Conservation (phyloP, 345 rosid genomes). For the Eucalyptus guilfoylei region DNA sequence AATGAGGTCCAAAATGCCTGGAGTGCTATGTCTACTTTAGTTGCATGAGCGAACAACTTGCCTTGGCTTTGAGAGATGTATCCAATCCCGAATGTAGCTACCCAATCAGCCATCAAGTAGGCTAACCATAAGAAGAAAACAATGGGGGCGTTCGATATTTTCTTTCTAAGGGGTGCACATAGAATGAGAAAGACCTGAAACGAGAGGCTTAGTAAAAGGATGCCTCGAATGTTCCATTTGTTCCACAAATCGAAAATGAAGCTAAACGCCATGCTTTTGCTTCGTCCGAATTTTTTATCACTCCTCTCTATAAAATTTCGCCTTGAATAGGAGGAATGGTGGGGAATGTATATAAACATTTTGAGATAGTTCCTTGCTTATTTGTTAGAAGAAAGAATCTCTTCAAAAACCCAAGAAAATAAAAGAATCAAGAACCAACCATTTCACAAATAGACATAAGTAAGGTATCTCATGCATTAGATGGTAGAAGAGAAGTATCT, state of each 20-base stretch:
- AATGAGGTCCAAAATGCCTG: background rate
- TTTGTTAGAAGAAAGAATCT: background rate
- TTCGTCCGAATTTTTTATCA: background rate
- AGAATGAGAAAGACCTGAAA: background rate
- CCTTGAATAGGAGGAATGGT: background rate
- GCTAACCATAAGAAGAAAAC: background rate
- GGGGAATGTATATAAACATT: background rate
- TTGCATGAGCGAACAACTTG: fast-evolving
- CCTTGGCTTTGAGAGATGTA: background rate
- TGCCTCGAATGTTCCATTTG: background rate
- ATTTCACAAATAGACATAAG: background rate
- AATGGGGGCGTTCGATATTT: fast-evolving
- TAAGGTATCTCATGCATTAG: background rate
- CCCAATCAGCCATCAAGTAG: background rate
- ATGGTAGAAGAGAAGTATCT: background rate
- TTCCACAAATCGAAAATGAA: background rate
- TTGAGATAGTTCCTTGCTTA: background rate
- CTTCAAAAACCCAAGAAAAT: fast-evolving
- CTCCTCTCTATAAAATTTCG: background rate
- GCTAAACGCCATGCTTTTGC: background rate
- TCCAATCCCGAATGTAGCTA: background rate
- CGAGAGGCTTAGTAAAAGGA: fast-evolving
- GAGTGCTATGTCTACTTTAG: background rate
- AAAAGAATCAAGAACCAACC: no score
- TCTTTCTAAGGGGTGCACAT: background rate